Percentiles rank a stretch among this genome's conserved stretches.
Evolutionary conservation across 2,329 filamentous ascomycete species (phyloP).

Genomic region (Plectosphaerella plurivora): DNA sequence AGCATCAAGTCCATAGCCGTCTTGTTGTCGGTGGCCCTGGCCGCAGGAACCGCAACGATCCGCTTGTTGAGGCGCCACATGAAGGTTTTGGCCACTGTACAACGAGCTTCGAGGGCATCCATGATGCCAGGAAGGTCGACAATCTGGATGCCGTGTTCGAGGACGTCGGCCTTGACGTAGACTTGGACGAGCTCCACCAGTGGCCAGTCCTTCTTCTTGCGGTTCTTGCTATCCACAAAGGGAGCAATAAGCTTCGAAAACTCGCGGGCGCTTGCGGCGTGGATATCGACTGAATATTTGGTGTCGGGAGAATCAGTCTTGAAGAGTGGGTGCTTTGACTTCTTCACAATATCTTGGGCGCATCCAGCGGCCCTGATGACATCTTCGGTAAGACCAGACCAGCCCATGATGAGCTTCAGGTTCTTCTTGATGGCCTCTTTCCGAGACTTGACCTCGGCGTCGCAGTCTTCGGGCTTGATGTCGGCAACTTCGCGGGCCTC

Average conservation of each 20-base stretch:
- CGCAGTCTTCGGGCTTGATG: too few species aligned
- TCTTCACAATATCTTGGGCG: too few species aligned
- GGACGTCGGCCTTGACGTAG: slow-evolving; percentile 5
- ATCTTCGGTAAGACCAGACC: too few species aligned
- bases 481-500: too few species aligned
- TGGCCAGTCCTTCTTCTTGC: slow-evolving; percentile 7
- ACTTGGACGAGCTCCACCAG: slow-evolving; percentile 12
- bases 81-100: slow-evolving; percentile 5
- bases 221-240: slow-evolving; percentile 6
- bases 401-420: too few species aligned
- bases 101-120: slow-evolving; percentile 10
- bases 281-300: too few species aligned
- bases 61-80: slow-evolving; percentile 5
- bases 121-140: slow-evolving; percentile 13
- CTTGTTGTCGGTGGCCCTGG: slow-evolving; percentile 12
- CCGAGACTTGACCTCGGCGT: too few species aligned
- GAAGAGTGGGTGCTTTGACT: neutral
- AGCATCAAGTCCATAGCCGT: slow-evolving; percentile 11
- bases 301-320: too few species aligned
- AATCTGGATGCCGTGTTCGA: slow-evolving; percentile 10
- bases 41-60: slow-evolving; percentile 8
- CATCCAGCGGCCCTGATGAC: too few species aligned
- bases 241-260: slow-evolving; percentile 6
- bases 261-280: too few species aligned
- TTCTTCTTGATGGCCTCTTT: too few species aligned